Percentiles rank a stretch among this genome's conserved stretches.
phyloP scores from a whole-genome alignment of 805 yeast species.

The Barnettozyma wickerhamii region DNA sequence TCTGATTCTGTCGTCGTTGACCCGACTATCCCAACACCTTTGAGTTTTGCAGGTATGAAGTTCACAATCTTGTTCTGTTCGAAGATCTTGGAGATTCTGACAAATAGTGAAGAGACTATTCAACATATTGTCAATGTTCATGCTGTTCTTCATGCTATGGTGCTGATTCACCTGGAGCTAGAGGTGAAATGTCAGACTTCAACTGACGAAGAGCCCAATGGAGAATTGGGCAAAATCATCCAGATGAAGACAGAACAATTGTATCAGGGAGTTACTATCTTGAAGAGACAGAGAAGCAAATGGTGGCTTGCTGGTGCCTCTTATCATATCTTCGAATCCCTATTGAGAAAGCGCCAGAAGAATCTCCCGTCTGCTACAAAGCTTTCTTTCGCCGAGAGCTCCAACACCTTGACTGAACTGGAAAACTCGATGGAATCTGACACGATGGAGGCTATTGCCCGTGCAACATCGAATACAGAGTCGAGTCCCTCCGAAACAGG shows the following conservation, averaged over 20 bases:
- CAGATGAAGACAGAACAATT: slow-evolving; percentile 1
- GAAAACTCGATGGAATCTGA: background rate
- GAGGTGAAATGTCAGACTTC: slow-evolving; percentile 6
- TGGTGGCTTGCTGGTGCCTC: slow-evolving; percentile 14
- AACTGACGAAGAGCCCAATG: background rate
- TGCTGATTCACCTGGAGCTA: slow-evolving; percentile 8
- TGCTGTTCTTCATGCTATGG: slow-evolving; percentile 7
- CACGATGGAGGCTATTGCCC: background rate
- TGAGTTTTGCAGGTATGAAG: slow-evolving; percentile 10
- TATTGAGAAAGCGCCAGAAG: slow-evolving; percentile 1
- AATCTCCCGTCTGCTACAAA: background rate
- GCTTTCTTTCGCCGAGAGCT: background rate
- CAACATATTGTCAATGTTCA: slow-evolving; percentile 10
- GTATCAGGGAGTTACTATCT: slow-evolving; percentile 1
- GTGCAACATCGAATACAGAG: background rate
- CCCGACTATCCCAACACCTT: slow-evolving; percentile 2
- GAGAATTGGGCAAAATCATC: background rate
- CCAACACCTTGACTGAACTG: background rate
- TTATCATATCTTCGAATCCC: slow-evolving; percentile 1
- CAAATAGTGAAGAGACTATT: background rate
- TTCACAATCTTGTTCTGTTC: slow-evolving; percentile 3
- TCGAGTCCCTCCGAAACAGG: background rate
- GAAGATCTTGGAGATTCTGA: background rate
- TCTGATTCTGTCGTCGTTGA: background rate
- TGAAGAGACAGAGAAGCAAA: slow-evolving; percentile 1